Evolutionary conservation across 371 early-diverging fungal genomes (phyloP).

Genomic region (Haplosporangium sp.): DNA sequence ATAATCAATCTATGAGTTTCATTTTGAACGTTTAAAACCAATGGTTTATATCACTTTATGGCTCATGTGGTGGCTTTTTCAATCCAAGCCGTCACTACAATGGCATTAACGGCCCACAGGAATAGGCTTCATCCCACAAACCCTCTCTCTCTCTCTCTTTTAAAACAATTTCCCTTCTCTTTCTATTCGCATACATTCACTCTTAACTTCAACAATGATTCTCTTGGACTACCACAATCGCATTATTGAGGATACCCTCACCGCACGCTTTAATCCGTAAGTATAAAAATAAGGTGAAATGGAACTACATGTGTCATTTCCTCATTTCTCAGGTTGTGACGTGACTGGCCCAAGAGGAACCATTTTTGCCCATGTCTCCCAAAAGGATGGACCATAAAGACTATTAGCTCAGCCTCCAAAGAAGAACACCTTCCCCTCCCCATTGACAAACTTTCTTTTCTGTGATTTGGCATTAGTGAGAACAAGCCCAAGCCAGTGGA

Average conservation of each 20-base stretch:
- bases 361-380: conserved; percentile 1
- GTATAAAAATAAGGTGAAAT: not conserved
- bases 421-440: not conserved
- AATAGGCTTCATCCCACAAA: not conserved
- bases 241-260: conserved; percentile 73
- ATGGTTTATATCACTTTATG: too few species aligned
- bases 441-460: not conserved
- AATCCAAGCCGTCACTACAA: not conserved
- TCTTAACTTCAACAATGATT: conserved; percentile 61
- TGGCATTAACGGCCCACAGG: not conserved
- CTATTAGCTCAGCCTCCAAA: not conserved
- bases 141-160: conserved; percentile 3
- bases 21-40: not conserved
- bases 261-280: conserved; percentile 70
- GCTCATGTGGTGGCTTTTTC: not conserved
- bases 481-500: conserved; percentile 87
- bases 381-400: not conserved
- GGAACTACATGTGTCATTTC: not conserved
- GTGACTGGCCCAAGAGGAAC: conserved; percentile 21
- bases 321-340: conserved; percentile 40
- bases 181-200: conserved; percentile 1
- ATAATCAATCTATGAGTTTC: not conserved
- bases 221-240: conserved; percentile 78
- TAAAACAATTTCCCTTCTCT: not conserved
- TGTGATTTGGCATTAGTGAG: conserved; percentile 55